phyloP scores from a whole-genome alignment of 2,329 filamentous ascomycete species.

The Botrytis aclada region DNA sequence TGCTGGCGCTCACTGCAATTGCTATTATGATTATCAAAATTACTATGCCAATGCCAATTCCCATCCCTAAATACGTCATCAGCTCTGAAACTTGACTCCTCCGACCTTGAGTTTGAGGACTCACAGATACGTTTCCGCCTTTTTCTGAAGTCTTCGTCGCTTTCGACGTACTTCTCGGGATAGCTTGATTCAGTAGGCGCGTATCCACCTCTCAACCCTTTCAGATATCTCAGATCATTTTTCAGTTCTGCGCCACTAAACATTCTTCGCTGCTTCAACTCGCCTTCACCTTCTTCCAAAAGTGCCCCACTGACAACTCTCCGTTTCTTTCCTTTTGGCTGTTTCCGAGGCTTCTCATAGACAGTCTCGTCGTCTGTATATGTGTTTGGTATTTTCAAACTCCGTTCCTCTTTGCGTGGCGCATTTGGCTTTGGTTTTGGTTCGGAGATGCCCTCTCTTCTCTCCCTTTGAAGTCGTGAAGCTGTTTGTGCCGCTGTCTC shows the following conservation, averaged over 20 bases:
- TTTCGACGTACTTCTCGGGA: conserved; percentile 13
- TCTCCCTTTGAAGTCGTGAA: background rate
- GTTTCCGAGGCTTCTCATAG: conserved; percentile 23
- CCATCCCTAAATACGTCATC: conserved; percentile 43
- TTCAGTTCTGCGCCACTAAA: conserved; percentile 7
- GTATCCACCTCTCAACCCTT: conserved; percentile 34
- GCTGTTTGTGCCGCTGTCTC: conserved; percentile 14
- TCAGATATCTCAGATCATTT: conserved; percentile 49
- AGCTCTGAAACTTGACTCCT: conserved; percentile 1
- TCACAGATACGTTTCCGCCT: conserved; percentile 61
- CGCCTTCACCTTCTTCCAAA: conserved; percentile 63
- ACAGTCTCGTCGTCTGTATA: conserved; percentile 31
- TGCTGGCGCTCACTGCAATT: conserved; percentile 62
- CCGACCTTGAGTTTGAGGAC: conserved; percentile 33
- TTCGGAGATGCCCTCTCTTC: conserved; percentile 1
- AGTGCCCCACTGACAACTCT: conserved; percentile 68
- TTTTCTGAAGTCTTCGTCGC: conserved; percentile 28
- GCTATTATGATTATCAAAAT: conserved; percentile 65
- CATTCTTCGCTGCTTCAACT: conserved; percentile 48
- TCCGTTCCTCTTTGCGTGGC: conserved; percentile 11
- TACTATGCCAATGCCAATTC: conserved; percentile 51
- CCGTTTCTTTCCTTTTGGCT: conserved; percentile 42
- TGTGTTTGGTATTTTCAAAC: conserved; percentile 2
- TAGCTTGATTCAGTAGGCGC: conserved; percentile 12
- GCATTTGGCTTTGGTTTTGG: background rate